Evolutionary conservation across 352 stramenopile species (phyloP).

Genomic region (Phytophthora uliginosa): DNA sequence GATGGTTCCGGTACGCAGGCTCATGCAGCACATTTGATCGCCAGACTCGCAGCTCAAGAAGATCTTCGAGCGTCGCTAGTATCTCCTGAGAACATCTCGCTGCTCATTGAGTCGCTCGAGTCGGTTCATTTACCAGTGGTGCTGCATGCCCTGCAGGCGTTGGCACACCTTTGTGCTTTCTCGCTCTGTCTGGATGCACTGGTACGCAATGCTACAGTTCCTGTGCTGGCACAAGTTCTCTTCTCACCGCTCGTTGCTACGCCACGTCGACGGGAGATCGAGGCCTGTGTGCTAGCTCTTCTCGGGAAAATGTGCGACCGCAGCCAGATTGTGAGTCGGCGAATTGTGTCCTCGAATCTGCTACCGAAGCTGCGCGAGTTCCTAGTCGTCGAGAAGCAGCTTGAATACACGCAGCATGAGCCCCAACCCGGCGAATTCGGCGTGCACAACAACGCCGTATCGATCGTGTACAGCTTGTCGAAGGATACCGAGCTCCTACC

Average conservation of each 20-base stretch:
- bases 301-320: constrained; percentile 64
- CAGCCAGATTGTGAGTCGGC: constrained; percentile 55
- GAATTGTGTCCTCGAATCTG: constrained; percentile 74
- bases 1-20: constrained; percentile 51
- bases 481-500: constrained; percentile 72
- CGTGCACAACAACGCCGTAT: constrained; percentile 61
- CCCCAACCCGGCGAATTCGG: constrained; percentile 6
- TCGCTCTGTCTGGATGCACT: constrained; percentile 74
- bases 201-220: constrained; percentile 77
- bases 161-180: constrained; percentile 71
- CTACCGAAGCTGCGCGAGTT: constrained; percentile 62
- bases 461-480: constrained; percentile 66
- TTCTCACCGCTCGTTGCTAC: constrained; percentile 57
- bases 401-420: constrained; percentile 21
- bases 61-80: constrained; percentile 60
- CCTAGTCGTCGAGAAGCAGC: constrained; percentile 33
- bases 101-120: constrained; percentile 79
- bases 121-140: constrained; percentile 79
- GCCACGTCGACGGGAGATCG: constrained; percentile 33
- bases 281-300: constrained; percentile 51
- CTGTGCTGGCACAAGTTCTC: constrained; percentile 80
- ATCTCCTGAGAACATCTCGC: constrained; percentile 62
- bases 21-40: constrained; percentile 71
- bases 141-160: constrained; percentile 61
- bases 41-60: constrained; percentile 62